phyloP scores from a whole-genome alignment of 805 yeast genomes.

The Blastobotrys parvus region DNA sequence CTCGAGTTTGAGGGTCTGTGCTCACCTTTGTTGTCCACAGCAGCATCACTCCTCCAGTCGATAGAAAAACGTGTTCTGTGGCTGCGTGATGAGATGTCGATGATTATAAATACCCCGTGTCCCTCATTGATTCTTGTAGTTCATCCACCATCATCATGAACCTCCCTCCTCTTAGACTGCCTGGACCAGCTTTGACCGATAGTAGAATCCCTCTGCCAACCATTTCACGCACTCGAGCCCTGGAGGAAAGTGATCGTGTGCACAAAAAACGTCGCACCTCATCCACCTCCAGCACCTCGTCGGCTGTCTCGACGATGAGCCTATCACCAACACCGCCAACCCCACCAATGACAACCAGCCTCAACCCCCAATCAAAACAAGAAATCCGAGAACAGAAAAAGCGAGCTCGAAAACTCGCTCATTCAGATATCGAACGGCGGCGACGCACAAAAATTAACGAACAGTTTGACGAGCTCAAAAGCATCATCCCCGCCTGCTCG shows the following conservation, averaged over 20 bases:
- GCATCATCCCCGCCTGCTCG: conserved; percentile 71
- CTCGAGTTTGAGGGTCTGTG: too few species aligned
- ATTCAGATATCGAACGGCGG: conserved; percentile 72
- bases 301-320: too few species aligned
- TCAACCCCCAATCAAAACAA: too few species aligned
- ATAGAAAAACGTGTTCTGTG: too few species aligned
- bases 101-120: too few species aligned
- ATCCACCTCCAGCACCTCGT: too few species aligned
- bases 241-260: background rate
- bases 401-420: conserved; percentile 48
- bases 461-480: conserved; percentile 74
- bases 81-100: too few species aligned
- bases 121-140: background rate
- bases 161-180: conserved; percentile 3
- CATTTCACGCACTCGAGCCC: background rate
- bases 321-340: background rate
- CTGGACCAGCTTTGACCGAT: conserved; percentile 2
- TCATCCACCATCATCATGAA: background rate
- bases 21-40: too few species aligned
- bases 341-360: background rate
- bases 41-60: too few species aligned
- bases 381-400: conserved; percentile 27
- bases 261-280: background rate
- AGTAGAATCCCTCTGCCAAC: background rate
- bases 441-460: conserved; percentile 72